Evolutionary conservation across 148 eudicot species (phyloP).

Genomic region (Silene latifolia): DNA sequence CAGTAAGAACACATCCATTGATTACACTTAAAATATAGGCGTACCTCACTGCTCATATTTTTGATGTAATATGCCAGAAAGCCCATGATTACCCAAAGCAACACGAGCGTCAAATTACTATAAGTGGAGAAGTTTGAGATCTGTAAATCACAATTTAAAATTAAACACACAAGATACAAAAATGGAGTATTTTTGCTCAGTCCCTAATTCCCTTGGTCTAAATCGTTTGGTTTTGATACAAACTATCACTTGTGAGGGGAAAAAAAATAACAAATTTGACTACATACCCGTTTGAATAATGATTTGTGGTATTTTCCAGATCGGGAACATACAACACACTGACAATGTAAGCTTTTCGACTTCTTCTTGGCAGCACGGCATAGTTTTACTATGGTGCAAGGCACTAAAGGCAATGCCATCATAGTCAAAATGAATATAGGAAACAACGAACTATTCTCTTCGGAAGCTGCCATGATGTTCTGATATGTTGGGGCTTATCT

Average conservation of each 20-base stretch:
- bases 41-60: slow-evolving; percentile 74
- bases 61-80: slow-evolving; percentile 70
- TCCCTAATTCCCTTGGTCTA: too few relatives aligned
- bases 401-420: slow-evolving; percentile 84
- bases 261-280: not conserved
- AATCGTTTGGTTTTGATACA: too few relatives aligned
- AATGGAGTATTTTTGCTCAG: not conserved
- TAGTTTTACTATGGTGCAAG: slow-evolving; percentile 74
- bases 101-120: slow-evolving; percentile 69
- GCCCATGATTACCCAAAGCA: slow-evolving; percentile 83
- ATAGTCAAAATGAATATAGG: slow-evolving; percentile 87
- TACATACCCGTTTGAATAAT: slow-evolving; percentile 54
- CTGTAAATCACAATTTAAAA: slow-evolving; percentile 31
- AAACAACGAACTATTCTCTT: slow-evolving; percentile 79
- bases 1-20: not conserved
- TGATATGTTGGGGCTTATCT: slow-evolving; percentile 25
- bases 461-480: slow-evolving; percentile 72
- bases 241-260: too few relatives aligned
- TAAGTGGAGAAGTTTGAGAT: slow-evolving; percentile 68
- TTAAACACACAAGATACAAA: not conserved
- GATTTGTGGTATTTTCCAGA: slow-evolving; percentile 91
- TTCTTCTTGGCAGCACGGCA: slow-evolving; percentile 71
- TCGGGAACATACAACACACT: slow-evolving; percentile 66
- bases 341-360: slow-evolving; percentile 60
- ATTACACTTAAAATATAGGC: not conserved